These are phyloP conservation scores for Zoysia matrella DNA, from an alignment of 202 grass and related monocot species.

Conservation along the genomic window DNA sequence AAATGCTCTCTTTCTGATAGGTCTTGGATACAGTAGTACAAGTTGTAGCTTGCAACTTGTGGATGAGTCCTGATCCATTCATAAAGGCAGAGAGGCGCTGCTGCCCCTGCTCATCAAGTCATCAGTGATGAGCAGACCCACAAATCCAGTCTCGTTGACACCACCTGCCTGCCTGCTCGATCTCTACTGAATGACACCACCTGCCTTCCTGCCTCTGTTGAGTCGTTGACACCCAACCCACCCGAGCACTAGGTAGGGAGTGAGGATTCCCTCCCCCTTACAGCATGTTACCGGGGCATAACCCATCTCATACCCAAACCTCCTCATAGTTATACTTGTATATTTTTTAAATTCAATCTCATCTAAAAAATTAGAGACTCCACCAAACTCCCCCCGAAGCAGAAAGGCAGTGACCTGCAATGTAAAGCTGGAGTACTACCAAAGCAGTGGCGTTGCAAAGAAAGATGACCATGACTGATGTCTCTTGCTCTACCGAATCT, in stretches of 20 bases:
- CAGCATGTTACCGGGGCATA: too few species aligned
- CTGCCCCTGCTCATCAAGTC: not conserved
- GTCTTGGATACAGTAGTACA: not conserved
- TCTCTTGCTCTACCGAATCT: not conserved
- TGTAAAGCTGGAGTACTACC: not conserved
- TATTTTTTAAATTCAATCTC: too few species aligned
- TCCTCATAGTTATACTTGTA: too few species aligned
- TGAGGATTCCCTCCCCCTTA: not conserved
- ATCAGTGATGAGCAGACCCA: constrained; percentile 1
- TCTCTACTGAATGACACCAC: not conserved
- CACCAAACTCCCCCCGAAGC: not conserved
- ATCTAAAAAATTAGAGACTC: too few species aligned
- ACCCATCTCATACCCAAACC: too few species aligned
- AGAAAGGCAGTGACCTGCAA: not conserved
- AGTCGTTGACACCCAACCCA: constrained; percentile 15
- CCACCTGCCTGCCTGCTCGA: not conserved
- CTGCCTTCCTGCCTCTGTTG: not conserved
- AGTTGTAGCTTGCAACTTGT: not conserved
- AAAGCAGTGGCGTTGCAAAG: not conserved
- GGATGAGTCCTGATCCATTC: constrained; percentile 15
- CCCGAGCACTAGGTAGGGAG: not conserved
- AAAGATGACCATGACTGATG: not conserved
- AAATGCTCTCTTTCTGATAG: not conserved
- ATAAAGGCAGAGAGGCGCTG: constrained; percentile 41
- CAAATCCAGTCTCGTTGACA: constrained; percentile 10